phyloP scores from a whole-genome alignment of 495 filamentous ascomycete species.

The Letharia columbiana region DNA sequence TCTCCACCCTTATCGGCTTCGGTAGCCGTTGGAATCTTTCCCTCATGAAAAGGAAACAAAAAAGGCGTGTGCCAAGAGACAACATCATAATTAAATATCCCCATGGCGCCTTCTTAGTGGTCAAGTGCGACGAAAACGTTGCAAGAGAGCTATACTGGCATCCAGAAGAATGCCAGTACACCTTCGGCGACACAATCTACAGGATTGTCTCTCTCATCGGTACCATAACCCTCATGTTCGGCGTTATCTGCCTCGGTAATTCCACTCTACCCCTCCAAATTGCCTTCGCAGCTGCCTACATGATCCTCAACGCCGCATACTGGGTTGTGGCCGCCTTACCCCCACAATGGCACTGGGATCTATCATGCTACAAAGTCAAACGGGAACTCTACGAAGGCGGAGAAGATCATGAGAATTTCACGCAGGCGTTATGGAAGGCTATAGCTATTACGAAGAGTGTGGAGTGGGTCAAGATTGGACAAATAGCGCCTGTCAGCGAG shows the following conservation, averaged over 20 bases:
- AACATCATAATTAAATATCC: conserved; percentile 55
- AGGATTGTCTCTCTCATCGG: conserved; percentile 36
- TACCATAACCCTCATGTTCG: conserved; percentile 41
- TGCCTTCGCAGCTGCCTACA: conserved; percentile 36
- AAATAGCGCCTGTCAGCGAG: conserved; percentile 32
- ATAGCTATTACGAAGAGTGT: conserved; percentile 34
- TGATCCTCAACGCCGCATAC: conserved; percentile 38
- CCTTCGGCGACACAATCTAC: conserved; percentile 29
- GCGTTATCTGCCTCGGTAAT: conserved; percentile 40
- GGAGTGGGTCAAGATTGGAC: conserved; percentile 31
- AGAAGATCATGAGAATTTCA: conserved; percentile 30
- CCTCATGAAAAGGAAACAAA: conserved; percentile 35
- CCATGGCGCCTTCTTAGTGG: conserved; percentile 51
- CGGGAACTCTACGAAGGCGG: conserved; percentile 27
- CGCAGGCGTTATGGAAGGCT: conserved; percentile 37
- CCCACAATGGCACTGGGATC: conserved; percentile 34
- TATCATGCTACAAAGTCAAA: conserved; percentile 30
- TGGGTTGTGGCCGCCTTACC: conserved; percentile 41
- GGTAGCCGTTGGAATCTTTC: conserved; percentile 36
- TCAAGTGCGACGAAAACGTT: conserved; percentile 55
- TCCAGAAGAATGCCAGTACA: conserved; percentile 39
- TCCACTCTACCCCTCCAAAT: conserved; percentile 34
- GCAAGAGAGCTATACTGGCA: conserved; percentile 56
- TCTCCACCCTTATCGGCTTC: conserved; percentile 37
- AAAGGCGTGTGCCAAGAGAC: conserved; percentile 43